Evolutionary conservation across 495 filamentous ascomycete genomes (phyloP).

Genomic region (Aspergillus ostianus): DNA sequence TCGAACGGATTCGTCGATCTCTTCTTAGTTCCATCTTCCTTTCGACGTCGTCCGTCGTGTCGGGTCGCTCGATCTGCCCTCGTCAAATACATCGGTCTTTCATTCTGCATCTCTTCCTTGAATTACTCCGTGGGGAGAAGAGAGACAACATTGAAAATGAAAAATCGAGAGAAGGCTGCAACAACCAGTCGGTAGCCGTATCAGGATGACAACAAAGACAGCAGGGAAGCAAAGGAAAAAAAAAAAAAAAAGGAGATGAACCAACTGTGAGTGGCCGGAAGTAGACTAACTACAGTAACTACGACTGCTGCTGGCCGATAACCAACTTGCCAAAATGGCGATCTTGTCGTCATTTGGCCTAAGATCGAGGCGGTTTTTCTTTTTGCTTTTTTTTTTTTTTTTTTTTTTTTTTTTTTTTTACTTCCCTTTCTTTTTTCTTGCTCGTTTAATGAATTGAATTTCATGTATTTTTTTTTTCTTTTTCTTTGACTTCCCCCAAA

Average conservation of each 20-base stretch:
- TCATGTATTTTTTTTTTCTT: too few relatives aligned
- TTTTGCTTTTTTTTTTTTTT: background rate
- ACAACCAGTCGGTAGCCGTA: background rate
- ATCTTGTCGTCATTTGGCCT: background rate
- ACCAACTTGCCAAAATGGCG: background rate
- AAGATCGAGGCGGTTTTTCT: background rate
- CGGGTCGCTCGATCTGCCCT: background rate
- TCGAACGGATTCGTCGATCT: conserved; percentile 3
- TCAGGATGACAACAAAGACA: background rate
- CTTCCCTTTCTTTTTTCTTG: too few relatives aligned
- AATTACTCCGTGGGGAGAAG: background rate
- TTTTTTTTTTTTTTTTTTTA: background rate
- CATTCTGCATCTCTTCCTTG: background rate
- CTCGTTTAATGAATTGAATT: too few relatives aligned
- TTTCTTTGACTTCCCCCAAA: too few relatives aligned
- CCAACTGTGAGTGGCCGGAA: background rate
- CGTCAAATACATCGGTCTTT: background rate
- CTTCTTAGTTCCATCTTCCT: conserved; percentile 10
- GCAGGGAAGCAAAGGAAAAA: background rate
- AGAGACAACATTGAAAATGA: conserved; percentile 7
- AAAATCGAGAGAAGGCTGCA: background rate
- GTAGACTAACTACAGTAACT: background rate
- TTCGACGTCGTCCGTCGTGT: conserved; percentile 4
- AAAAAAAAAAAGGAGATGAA: conserved; percentile 2
- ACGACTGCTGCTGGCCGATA: background rate